Evolutionary conservation across 2,329 filamentous ascomycete species (phyloP), one percentile per base, ranked within the genome.

Genomic region (Beauveria scarabaeidicola): DNA sequence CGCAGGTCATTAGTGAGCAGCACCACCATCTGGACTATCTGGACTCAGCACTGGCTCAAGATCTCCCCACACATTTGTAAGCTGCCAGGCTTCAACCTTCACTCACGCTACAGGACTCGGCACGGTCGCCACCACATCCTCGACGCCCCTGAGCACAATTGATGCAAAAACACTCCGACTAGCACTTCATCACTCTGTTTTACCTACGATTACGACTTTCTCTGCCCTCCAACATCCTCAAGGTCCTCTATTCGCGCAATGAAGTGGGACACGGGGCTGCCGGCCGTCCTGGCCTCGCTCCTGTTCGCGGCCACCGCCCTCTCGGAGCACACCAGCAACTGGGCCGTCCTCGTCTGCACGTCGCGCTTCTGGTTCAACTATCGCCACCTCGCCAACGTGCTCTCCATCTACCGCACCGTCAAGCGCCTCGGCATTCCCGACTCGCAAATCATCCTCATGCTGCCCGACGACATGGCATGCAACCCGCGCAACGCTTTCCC

Each of bases 311-410:
- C 78, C 9, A 67, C 68, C 25, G 75, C 78, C 61, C 76, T 79
- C 29, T 83, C 85, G 65, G 88, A 93, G 68, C 94, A 99, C 76
- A 99, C 94, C 17, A 97, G 91, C 71, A 99, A 99, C 76, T 99
- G 94, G 94, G 94, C 94, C 10, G 94, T 99, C 63, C 86, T 99
- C n/a, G 94, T 99, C 61, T 94, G 90, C 65, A 99, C 94, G 6
- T 99, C 94, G 57, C 89, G 94, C 58, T 99, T 99, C 81, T 99
- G 94, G 94, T 99, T 99, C 85, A 99, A 99, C 78, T 99, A 99
- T 76, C 89, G 94, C 61, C 94, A 99, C 74, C 87, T 99, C 56
- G 92, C 94, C 73, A 99, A 99, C 77, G 94, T 96, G 19, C 85
- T 99, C 62, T 97, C 93, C 61, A 86, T 99, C 64, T 99, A 99